Percentiles rank a stretch among this genome's conserved stretches.
Evolutionary conservation across 116 monocot genomes (phyloP).

Genomic region (Trichopus zeylanicus): DNA sequence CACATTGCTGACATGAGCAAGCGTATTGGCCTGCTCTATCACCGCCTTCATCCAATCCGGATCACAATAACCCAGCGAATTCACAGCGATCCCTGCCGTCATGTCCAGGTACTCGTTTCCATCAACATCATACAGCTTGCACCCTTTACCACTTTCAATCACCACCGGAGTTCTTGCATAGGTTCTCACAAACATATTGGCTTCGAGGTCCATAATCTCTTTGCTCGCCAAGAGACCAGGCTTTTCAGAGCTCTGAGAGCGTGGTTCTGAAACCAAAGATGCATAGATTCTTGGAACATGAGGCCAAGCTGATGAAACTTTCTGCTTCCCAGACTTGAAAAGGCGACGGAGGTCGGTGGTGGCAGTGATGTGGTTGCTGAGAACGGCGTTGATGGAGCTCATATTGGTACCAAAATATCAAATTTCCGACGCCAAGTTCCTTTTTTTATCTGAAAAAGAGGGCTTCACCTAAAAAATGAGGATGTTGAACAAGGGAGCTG

Average conservation of each 20-base stretch:
- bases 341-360: slow-evolving; percentile 3
- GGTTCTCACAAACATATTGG: slow-evolving; percentile 49
- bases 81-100: slow-evolving; percentile 83
- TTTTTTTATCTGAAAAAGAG: too few relatives aligned
- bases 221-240: slow-evolving; percentile 19
- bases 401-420: too few relatives aligned
- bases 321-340: neutral
- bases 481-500: too few relatives aligned
- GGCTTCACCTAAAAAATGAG: too few relatives aligned
- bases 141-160: slow-evolving; percentile 57
- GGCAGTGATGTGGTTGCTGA: slow-evolving; percentile 7
- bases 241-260: too few relatives aligned
- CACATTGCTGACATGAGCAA: slow-evolving; percentile 68
- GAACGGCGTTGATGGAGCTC: slow-evolving; percentile 10
- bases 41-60: slow-evolving; percentile 51
- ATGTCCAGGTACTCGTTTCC: slow-evolving; percentile 81
- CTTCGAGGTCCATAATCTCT: too few relatives aligned
- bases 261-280: slow-evolving; percentile 26
- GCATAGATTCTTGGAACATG: slow-evolving; percentile 11
- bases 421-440: too few relatives aligned
- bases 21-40: slow-evolving; percentile 43
- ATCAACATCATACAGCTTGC: slow-evolving; percentile 59
- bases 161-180: slow-evolving; percentile 67
- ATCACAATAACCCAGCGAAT: slow-evolving; percentile 74
- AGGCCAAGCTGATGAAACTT: neutral